These are phyloP conservation scores for Vanderwaltozyma polyspora DNA, from an alignment of 805 yeast species.

Conservation along the genomic window DNA sequence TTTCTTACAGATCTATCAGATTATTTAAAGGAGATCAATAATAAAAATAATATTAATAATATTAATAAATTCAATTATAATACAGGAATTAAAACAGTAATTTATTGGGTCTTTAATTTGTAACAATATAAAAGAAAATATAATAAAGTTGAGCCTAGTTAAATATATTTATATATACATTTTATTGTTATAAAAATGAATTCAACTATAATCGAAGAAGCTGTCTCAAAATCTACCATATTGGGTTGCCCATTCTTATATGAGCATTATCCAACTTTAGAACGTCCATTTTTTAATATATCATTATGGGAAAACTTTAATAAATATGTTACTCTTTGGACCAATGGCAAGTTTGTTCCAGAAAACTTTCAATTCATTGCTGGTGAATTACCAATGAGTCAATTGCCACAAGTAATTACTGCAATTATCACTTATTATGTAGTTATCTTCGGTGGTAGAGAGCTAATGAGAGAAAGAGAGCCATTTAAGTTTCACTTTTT, in stretches of 20 bases:
- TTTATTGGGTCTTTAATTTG: no score
- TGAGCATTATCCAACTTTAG: slow-evolving; percentile 24
- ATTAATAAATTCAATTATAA: no score
- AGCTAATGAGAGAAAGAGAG: slow-evolving; percentile 41
- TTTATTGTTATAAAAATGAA: slow-evolving; percentile 10
- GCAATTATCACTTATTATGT: slow-evolving; percentile 64
- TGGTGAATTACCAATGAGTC: slow-evolving; percentile 57
- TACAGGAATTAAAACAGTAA: no score
- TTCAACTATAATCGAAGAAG: slow-evolving; percentile 8
- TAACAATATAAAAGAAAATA: no score
- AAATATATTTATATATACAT: no score
- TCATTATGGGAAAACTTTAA: slow-evolving; percentile 25
- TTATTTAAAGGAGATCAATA: no score
- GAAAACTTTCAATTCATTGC: slow-evolving; percentile 53
- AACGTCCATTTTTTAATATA: slow-evolving; percentile 27
- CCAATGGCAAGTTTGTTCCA: slow-evolving; percentile 22
- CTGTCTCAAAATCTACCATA: no score
- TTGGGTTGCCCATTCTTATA: no score
- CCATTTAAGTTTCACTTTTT: slow-evolving; percentile 65
- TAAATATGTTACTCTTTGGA: slow-evolving; percentile 9
- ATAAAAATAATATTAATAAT: no score
- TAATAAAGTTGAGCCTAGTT: no score
- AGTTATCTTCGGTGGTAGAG: slow-evolving; percentile 79
- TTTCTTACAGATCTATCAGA: no score
- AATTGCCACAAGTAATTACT: slow-evolving; percentile 44